Evolutionary conservation across 192 early-diverging fungal genomes (phyloP), one percentile per base, ranked within the genome.

Genomic region (Coemansia sp.): DNA sequence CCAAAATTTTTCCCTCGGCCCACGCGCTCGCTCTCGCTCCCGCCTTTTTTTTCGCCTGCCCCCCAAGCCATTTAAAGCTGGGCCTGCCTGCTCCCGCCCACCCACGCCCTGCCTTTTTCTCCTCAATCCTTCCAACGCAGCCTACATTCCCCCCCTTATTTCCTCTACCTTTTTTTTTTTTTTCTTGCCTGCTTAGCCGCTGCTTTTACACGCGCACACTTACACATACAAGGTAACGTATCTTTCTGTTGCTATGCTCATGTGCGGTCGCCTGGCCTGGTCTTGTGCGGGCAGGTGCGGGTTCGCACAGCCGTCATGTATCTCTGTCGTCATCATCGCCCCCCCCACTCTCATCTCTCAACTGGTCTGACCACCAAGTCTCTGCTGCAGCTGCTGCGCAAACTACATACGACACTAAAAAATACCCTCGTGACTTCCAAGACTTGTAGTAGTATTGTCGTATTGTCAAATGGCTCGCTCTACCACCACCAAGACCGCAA

Each of bases 391-490:
- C 51, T 54, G 51, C 51, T 54, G 51, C 51, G 51, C 51, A 54
- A 54, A 25, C 29, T 17, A 9, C 51, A 54, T 54, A 15, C 29
- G 22, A 27, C 29, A 17, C 51, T 54, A 31, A 54, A 46, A 32
- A 6, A 24, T 41, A 2, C 19, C 6, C 42, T 42, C 17, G 11
- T 31, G 29, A 19, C 8, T 62, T n/a, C n/a, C n/a, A n/a, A n/a
- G 2, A 51, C 27, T 29, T 51, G 47, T 24, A 24, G n/a, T 62
- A 62, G 36, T 19, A 45, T 36, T 58, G 60, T 46, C 45, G 60
- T 46, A 49, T 71, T 47, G n/a, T n/a, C n/a, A n/a, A 60, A 80
- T 80, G 77, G 66, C 76, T 62, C 76, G 71, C 39, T 46, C 60
- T 45, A 27, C 59, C 29, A 41, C 58, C 32, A 25, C 60, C 68